Evolutionary conservation across 202 grass and related monocot species (phyloP).

Genomic region (Cymbopogon flexuosus): DNA sequence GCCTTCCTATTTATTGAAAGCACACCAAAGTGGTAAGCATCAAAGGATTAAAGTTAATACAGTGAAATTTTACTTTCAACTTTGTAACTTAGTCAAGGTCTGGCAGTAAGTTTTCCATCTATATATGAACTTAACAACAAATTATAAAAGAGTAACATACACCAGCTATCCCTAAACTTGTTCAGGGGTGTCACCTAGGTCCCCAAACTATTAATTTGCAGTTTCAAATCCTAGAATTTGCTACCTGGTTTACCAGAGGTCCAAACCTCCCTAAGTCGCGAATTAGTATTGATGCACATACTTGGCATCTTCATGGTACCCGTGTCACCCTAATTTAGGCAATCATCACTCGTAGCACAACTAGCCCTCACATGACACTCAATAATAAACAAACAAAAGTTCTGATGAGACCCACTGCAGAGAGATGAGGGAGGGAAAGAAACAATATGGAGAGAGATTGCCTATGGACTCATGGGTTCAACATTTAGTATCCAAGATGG

Average conservation of each 20-base stretch:
- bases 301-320: neutral
- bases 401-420: neutral
- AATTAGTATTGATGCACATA: neutral
- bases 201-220: neutral
- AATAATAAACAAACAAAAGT: neutral
- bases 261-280: neutral
- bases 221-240: neutral
- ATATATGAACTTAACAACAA: neutral
- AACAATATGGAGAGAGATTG: neutral
- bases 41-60: neutral
- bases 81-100: neutral
- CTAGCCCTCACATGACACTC: neutral
- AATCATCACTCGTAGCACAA: neutral
- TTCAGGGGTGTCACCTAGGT: neutral
- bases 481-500: constrained; percentile 6
- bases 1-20: constrained; percentile 63
- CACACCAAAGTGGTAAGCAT: neutral
- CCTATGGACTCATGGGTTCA: neutral
- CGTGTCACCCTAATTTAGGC: neutral
- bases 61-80: neutral
- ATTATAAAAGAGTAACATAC: neutral
- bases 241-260: neutral
- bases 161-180: neutral
- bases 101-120: neutral
- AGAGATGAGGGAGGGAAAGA: neutral